Evolutionary conservation across 345 rosid genomes (phyloP), one percentile per base, ranked within the genome.

Genomic region (Populus euphratica): DNA sequence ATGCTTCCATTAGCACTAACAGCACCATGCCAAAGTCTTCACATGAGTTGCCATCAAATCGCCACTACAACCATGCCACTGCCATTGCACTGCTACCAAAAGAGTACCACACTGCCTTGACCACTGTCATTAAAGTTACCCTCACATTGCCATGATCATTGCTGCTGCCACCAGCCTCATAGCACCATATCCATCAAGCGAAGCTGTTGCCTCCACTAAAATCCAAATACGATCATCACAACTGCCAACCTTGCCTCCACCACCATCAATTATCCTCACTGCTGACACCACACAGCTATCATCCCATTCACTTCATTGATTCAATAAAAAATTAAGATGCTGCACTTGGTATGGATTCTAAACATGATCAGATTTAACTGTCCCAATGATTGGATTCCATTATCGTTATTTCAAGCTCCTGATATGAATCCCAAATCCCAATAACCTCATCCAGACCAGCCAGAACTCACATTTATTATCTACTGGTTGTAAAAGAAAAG

Each of bases 321-420:
- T 33, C 7, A 29, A 7, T 54, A 66, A 17, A 17, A 66, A 27
- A 41, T 33, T 66, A 12, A 66, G 17, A 66, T 54, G 61, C 61
- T 8, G n/a, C 10, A 20, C 61, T 20, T 54, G 61, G 61, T 54
- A 20, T 54, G 61, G 25, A 54, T 54, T 68, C 33, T 4, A 56
- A 25, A 10, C 21, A 2, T 2, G 20, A 64, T 44, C 20, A 23
- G 47, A 20, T 18, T 39, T 77, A 5, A 11, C 68, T 56, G 41
- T 44, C 49, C 63, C 13, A 5, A 61, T 70, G 16, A 62, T 35
- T 54, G 54, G 70, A 73, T 39, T 71, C 38, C 59, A 54, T 75
- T 35, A 13, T 52, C 36, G 38, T 36, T 35, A 70, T 47, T 49
- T 64, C 64, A 77, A 65, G 50, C 69, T 77, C 11, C 70, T 69